A percentile compares a stretch with the other conserved stretches of the same genome.
These are phyloP conservation scores for Butyriboletus loyo DNA, from an alignment of 768 basidiomycete species.

Conservation along the genomic window DNA sequence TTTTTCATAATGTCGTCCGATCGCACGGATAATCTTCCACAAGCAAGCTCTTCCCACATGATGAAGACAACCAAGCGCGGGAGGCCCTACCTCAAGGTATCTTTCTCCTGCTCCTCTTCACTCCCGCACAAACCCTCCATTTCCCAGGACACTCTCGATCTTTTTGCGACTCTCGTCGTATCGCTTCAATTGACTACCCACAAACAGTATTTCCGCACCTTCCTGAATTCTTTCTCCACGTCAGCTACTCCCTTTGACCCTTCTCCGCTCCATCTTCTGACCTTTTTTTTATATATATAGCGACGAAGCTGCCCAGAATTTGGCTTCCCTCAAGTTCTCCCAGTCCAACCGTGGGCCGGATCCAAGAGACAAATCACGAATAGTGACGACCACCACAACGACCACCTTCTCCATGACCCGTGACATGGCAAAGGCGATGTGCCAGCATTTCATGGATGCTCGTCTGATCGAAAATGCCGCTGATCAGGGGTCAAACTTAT, in stretches of 20 bases:
- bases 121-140: background rate
- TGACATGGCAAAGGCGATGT: conserved; percentile 99
- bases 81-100: conserved; percentile 88
- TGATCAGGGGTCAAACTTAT: conserved; percentile 81
- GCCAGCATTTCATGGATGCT: conserved; percentile 99
- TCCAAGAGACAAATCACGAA: conserved; percentile 95
- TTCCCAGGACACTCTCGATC: conserved; percentile 90
- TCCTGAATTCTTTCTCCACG: conserved; percentile 95
- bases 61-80: conserved; percentile 99
- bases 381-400: conserved; percentile 98
- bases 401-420: conserved; percentile 99
- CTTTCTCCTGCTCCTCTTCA: conserved; percentile 9
- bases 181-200: conserved; percentile 86
- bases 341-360: conserved; percentile 98
- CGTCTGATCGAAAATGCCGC: conserved; percentile 96
- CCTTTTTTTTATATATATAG: conserved; percentile 48
- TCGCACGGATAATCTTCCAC: conserved; percentile 37
- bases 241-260: conserved; percentile 41
- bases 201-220: conserved; percentile 95
- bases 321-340: conserved; percentile 95
- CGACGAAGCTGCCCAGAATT: conserved; percentile 91
- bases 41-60: conserved; percentile 82
- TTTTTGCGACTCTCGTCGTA: conserved; percentile 95
- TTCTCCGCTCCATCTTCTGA: conserved; percentile 1
- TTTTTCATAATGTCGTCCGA: conserved; percentile 40